Conservation (phyloP, 192 early-diverging fungal genomes). For the Rhizoclosmatium sp. region DNA sequence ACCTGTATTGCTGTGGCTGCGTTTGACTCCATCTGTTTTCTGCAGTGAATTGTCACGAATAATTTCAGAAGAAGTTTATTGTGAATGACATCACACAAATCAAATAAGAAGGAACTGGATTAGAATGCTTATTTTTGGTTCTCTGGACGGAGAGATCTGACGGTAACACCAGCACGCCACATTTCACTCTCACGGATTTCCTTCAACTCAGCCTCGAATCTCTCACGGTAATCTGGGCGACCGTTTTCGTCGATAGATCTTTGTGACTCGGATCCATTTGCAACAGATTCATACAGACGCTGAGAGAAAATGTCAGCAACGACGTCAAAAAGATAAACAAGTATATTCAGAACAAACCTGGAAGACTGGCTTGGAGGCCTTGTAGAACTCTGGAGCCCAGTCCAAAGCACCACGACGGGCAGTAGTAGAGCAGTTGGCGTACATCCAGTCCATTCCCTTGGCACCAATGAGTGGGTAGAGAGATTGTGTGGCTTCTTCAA, state of each 20-base stretch:
- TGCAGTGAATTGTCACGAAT: background rate
- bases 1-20: no score
- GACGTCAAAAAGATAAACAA: slow-evolving; percentile 33
- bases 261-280: slow-evolving; percentile 87
- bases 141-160: slow-evolving; percentile 89
- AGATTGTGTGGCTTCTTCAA: slow-evolving; percentile 98
- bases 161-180: slow-evolving; percentile 90
- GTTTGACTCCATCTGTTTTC: background rate
- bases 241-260: slow-evolving; percentile 89
- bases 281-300: slow-evolving; percentile 82
- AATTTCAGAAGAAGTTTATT: background rate
- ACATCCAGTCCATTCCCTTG: slow-evolving; percentile 97
- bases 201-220: slow-evolving; percentile 88
- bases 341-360: slow-evolving; percentile 43
- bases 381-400: slow-evolving; percentile 95
- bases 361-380: slow-evolving; percentile 93
- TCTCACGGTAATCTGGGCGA: slow-evolving; percentile 88
- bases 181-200: slow-evolving; percentile 91
- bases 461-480: slow-evolving; percentile 91
- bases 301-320: background rate
- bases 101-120: background rate
- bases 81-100: background rate
- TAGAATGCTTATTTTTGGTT: slow-evolving; percentile 55
- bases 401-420: slow-evolving; percentile 96
- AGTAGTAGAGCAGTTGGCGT: slow-evolving; percentile 95